Conservation (phyloP, 1,139 yeast species). For the Saccharomycopsis phalli region DNA sequence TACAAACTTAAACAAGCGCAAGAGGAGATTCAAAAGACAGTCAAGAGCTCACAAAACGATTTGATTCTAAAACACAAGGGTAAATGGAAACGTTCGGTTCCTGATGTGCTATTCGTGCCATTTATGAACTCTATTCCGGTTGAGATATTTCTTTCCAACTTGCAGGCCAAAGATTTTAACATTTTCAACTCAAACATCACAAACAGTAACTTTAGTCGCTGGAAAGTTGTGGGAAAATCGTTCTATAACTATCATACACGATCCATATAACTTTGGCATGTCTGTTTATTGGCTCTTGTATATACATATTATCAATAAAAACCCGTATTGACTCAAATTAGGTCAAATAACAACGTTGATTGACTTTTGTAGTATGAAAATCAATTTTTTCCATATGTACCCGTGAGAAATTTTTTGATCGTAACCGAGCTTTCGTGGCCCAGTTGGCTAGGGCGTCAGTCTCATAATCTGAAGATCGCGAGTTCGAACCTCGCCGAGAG, state of each 20-base stretch:
- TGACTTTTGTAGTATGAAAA: neutral
- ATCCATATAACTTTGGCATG: too few relatives aligned
- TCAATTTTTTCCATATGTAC: neutral
- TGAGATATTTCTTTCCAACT: slow-evolving; percentile 46
- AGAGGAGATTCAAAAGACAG: slow-evolving; percentile 27
- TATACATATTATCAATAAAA: too few relatives aligned
- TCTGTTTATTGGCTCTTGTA: too few relatives aligned
- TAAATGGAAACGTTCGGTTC: slow-evolving; percentile 41
- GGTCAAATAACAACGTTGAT: too few relatives aligned
- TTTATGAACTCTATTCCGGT: slow-evolving; percentile 62
- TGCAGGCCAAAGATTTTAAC: slow-evolving; percentile 62
- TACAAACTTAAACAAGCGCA: slow-evolving; percentile 37
- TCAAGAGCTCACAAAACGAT: slow-evolving; percentile 25
- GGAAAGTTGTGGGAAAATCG: slow-evolving; percentile 66
- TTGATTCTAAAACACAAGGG: slow-evolving; percentile 30
- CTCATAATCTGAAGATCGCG: slow-evolving; percentile 22
- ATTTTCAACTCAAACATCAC: slow-evolving; percentile 40
- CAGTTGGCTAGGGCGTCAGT: slow-evolving; percentile 21
- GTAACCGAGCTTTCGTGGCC: slow-evolving; percentile 17
- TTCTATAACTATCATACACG: slow-evolving; percentile 45
- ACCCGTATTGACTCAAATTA: too few relatives aligned
- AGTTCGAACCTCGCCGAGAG: slow-evolving; percentile 21
- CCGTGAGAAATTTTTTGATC: neutral
- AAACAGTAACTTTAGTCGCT: slow-evolving; percentile 38
- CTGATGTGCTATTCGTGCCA: slow-evolving; percentile 63